These are phyloP conservation scores for Rhodomyrtus psidioides DNA, from an alignment of 441 rosid genomes.

Conservation along the genomic window DNA sequence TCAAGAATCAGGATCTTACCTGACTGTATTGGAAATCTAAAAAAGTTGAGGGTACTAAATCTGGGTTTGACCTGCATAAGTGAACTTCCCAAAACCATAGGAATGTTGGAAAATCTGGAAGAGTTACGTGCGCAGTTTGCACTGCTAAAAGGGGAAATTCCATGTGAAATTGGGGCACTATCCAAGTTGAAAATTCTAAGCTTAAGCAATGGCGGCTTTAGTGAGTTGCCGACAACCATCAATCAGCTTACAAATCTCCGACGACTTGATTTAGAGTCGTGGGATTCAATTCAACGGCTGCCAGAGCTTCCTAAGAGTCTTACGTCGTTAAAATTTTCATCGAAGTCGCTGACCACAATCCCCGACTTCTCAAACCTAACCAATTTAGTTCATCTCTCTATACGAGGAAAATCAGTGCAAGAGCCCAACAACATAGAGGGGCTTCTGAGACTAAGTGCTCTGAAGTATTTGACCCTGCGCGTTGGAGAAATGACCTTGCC, in stretches of 20 bases:
- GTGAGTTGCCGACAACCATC: background rate
- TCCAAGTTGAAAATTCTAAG: background rate
- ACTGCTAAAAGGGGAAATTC: no score
- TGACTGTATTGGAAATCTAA: background rate
- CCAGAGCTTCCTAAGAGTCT: background rate
- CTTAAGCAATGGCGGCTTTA: rapidly evolving
- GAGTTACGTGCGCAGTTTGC: rapidly evolving
- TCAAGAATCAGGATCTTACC: background rate
- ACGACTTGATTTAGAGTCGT: rapidly evolving
- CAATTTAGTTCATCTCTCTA: rapidly evolving
- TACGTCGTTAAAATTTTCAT: rapidly evolving
- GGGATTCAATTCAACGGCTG: background rate
- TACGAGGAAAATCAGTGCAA: rapidly evolving
- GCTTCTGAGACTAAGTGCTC: background rate
- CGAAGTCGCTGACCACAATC: background rate
- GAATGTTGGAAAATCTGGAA: background rate
- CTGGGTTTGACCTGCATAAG: rapidly evolving
- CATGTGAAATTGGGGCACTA: background rate
- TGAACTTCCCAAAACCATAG: background rate
- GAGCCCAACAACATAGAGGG: background rate
- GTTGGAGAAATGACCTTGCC: background rate
- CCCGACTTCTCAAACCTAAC: background rate
- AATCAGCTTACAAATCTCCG: background rate
- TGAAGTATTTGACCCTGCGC: rapidly evolving
- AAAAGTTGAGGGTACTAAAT: background rate